These are phyloP conservation scores for Elaeis guineensis DNA, from an alignment of 176 grass and related monocot genomes.

Conservation along the genomic window DNA sequence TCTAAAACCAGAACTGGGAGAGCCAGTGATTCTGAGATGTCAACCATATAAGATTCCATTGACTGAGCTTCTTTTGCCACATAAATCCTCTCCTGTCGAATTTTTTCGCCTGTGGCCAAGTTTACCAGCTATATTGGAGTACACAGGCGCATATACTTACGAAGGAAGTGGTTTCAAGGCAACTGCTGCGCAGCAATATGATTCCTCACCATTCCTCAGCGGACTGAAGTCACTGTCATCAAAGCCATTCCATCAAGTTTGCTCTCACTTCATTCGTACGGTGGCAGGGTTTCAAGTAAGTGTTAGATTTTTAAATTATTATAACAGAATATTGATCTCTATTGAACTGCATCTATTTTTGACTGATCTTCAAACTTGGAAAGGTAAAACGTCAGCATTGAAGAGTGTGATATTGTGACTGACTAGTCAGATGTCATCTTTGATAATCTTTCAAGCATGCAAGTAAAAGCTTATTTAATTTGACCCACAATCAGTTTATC, in stretches of 20 bases:
- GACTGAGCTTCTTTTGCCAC: constrained; percentile 77
- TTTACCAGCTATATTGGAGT: constrained; percentile 88
- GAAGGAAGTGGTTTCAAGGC: constrained; percentile 99
- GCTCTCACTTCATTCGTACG: constrained; percentile 90
- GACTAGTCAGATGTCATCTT: no score
- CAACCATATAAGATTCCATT: constrained; percentile 95
- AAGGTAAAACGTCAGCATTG: no score
- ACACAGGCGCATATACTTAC: constrained; percentile 82
- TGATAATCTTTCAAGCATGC: no score
- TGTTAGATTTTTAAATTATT: constrained; percentile 2
- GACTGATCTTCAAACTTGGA: no score
- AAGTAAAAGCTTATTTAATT: no score
- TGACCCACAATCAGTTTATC: no score
- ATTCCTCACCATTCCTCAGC: constrained; percentile 80
- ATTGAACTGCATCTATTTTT: no score
- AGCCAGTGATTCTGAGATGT: constrained; percentile 74
- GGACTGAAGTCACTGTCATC: constrained; percentile 73
- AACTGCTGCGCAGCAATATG: constrained; percentile 94
- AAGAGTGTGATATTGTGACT: no score
- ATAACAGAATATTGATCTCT: no score
- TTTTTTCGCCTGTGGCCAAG: constrained; percentile 95
- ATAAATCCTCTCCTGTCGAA: constrained; percentile 84
- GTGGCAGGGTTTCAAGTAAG: constrained; percentile 96
- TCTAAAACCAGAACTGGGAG: constrained; percentile 65
- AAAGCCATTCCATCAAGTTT: constrained; percentile 97